Percentiles rank a stretch among this genome's conserved stretches.
These are phyloP conservation scores for Diophrys appendiculata DNA, from an alignment of 73 alveolate species.

Conservation along the genomic window DNA sequence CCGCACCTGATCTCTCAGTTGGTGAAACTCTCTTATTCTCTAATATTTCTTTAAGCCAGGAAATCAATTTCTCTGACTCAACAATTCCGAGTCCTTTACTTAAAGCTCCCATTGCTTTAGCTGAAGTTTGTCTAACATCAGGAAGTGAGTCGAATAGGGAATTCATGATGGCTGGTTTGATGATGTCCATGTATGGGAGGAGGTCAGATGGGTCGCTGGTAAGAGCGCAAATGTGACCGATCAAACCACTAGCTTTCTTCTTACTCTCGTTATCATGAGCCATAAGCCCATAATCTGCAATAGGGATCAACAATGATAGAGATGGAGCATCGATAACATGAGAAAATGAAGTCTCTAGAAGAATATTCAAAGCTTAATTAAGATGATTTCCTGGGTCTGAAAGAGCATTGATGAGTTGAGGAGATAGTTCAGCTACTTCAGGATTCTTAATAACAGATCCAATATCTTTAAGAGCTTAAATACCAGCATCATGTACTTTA, in stretches of 20 bases:
- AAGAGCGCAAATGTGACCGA: slow-evolving; percentile 75
- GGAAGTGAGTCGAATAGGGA: slow-evolving; percentile 80
- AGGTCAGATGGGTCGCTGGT: slow-evolving; percentile 74
- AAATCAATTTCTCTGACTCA: slow-evolving; percentile 41
- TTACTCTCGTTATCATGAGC: slow-evolving; percentile 70
- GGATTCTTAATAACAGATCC: slow-evolving; percentile 84
- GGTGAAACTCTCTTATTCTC: slow-evolving; percentile 37
- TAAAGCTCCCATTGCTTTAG: slow-evolving; percentile 71
- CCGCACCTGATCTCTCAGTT: slow-evolving; percentile 75
- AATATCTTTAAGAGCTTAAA: slow-evolving; percentile 64
- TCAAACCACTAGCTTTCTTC: slow-evolving; percentile 65
- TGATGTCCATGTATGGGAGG: slow-evolving; percentile 67
- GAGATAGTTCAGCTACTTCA: slow-evolving; percentile 72
- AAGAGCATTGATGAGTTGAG: slow-evolving; percentile 56
- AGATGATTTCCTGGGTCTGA: slow-evolving; percentile 62
- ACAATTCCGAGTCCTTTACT: slow-evolving; percentile 70
- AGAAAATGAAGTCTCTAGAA: slow-evolving; percentile 75
- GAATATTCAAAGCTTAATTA: slow-evolving; percentile 63
- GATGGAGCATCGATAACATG: slow-evolving; percentile 81
- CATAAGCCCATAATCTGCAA: slow-evolving; percentile 68
- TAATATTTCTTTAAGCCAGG: slow-evolving; percentile 55
- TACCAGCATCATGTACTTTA: slow-evolving; percentile 79
- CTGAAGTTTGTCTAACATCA: slow-evolving; percentile 74
- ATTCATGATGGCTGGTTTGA: slow-evolving; percentile 72
- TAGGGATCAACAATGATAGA: slow-evolving; percentile 71